A percentile compares a stretch with the other conserved stretches of the same genome.
Evolutionary conservation across 208 protist species (phyloP).

Genomic region (Leishmania amazonensis): DNA sequence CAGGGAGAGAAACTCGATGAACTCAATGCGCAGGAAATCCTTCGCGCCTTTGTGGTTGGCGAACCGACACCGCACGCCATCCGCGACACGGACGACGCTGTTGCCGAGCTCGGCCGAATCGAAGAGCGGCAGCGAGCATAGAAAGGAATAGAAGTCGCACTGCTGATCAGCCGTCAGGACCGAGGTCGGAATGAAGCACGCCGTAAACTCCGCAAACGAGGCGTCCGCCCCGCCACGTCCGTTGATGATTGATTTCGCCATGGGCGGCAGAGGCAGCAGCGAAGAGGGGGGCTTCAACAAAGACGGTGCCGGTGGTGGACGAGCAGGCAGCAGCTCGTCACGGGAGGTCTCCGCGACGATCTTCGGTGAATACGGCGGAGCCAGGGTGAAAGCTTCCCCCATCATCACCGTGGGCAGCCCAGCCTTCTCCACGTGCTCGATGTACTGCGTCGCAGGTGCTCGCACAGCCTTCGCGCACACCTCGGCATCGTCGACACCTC

Average conservation of each 20-base stretch:
- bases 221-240: not conserved
- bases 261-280: not conserved
- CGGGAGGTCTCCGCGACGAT: not conserved
- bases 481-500: not conserved
- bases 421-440: not conserved
- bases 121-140: constrained; percentile 41
- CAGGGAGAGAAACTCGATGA: constrained; percentile 32
- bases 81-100: constrained; percentile 19
- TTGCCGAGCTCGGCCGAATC: constrained; percentile 21
- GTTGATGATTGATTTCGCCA: not conserved
- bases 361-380: not conserved
- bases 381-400: not conserved
- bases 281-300: constrained; percentile 8
- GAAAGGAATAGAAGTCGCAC: constrained; percentile 28
- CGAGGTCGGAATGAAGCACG: constrained; percentile 42
- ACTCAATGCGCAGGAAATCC: constrained; percentile 44
- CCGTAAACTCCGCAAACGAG: constrained; percentile 10
- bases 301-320: not conserved
- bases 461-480: not conserved
- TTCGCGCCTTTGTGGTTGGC: constrained; percentile 27
- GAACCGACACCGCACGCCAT: constrained; percentile 41
- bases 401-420: not conserved
- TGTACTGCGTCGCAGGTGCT: not conserved
- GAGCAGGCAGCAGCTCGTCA: not conserved
- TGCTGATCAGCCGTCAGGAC: constrained; percentile 26